Evolutionary conservation across 768 basidiomycete genomes (phyloP), one percentile per base, ranked within the genome.

Genomic region (Tylopilus balloui): DNA sequence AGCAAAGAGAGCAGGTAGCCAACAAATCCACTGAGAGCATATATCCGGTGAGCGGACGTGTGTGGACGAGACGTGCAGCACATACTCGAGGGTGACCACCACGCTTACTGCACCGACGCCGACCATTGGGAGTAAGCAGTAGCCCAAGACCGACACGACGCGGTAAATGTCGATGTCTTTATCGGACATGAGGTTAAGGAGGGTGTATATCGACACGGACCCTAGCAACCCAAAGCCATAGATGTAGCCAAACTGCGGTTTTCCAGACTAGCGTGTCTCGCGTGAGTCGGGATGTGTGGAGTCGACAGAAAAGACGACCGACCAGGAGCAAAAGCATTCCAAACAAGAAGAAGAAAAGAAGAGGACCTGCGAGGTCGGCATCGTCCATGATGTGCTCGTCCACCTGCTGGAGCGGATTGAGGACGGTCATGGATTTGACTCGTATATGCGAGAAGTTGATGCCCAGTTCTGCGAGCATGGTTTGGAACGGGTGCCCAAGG

Each of bases 371-470:
- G 25, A 99, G 78, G 71, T 99, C 96, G 19, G 95, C 94, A 60
- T 99, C 96, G 68, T 99, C 96, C 96, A 99, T 99, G 51, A 99
- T 98, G 50, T 79, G 86, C 54, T 87, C 89, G 53, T 96, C 86
- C 27, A 94, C 80, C 42, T 75, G 75, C 50, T 81, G 78, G 19
- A 98, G 72, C 4, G 96, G 96, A 62, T 99, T 98, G 43, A 99
- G 81, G 8, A 98, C 96, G 0, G 96, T 93, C 69, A 94, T 70
- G 20, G 93, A 90, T 73, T 98, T 99, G 48, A 81, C 84, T 29
- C 87, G 81, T 69, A 99, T 98, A 66, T 99, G 96, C 29, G 84
- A 81, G 58, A 98, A 96, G 72, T 99, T 98, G 66, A 99, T 94
- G 34, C 96, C 96, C 29, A 99, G 83, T 66, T 98, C 96, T 98